phyloP scores from a whole-genome alignment of 306 rosid species.

The Sphenostylis stenocarpa region DNA sequence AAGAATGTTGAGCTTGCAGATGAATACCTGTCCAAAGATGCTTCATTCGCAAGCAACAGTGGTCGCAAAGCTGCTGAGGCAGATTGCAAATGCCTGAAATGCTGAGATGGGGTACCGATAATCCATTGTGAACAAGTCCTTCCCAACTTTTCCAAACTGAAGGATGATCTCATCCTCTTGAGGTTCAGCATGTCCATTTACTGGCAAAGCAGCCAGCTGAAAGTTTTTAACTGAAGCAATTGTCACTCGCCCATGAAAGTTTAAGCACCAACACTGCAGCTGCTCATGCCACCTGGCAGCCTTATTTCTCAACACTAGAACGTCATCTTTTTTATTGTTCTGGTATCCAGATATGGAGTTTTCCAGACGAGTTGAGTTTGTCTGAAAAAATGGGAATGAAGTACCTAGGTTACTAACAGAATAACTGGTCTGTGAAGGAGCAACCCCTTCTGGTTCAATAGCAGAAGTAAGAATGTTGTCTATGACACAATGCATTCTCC shows the following conservation, averaged over 20 bases:
- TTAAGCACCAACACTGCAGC: conserved; percentile 98
- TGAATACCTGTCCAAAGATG: conserved; percentile 39
- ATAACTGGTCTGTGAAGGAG: conserved; percentile 76
- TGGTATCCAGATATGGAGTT: conserved; percentile 45
- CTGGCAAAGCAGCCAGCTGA: conserved; percentile 89
- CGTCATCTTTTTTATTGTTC: conserved; percentile 50
- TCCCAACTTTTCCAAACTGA: conserved; percentile 92
- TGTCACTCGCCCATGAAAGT: conserved; percentile 93
- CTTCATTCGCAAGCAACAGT: conserved; percentile 88
- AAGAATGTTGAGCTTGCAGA: conserved; percentile 24
- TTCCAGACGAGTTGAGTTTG: conserved; percentile 60
- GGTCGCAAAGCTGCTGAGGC: conserved; percentile 98
- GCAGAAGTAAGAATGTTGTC: conserved; percentile 72
- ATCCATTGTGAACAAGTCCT: conserved; percentile 93
- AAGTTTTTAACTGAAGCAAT: conserved; percentile 96
- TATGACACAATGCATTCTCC: conserved; percentile 94
- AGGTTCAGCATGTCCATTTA: conserved; percentile 73
- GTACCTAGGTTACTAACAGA: conserved; percentile 53
- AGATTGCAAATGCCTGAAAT: conserved; percentile 94
- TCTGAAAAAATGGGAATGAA: conserved; percentile 60
- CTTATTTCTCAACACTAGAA: conserved; percentile 78
- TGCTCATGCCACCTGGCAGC: conserved; percentile 98
- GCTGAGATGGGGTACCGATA: conserved; percentile 94
- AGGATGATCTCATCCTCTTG: conserved; percentile 84
- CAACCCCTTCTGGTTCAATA: conserved; percentile 70